Conservation (phyloP, 176 grass and related monocot genomes). For the Cenchrus fungigraminus region DNA sequence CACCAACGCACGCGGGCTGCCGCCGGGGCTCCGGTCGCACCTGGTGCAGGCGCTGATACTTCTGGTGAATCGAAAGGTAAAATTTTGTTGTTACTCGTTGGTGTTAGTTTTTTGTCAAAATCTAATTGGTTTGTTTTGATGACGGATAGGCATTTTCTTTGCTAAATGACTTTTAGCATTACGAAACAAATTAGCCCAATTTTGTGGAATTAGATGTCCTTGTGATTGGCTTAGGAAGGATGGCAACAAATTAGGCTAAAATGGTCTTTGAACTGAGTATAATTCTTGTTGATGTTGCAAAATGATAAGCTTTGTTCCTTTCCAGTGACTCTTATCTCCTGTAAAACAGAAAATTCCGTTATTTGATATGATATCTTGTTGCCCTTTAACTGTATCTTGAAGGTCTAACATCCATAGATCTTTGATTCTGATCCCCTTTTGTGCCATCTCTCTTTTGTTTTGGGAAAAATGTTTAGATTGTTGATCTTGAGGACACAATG, state of each 20-base stretch:
- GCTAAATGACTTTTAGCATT: too few species aligned
- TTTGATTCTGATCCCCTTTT: not conserved
- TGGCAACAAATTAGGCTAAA: not conserved
- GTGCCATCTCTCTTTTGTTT: not conserved
- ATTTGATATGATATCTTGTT: not conserved
- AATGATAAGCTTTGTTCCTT: not conserved
- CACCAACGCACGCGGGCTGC: slow-evolving; percentile 63
- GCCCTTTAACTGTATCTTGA: not conserved
- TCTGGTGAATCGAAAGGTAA: slow-evolving; percentile 83
- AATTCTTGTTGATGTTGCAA: not conserved
- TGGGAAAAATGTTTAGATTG: slow-evolving; percentile 53
- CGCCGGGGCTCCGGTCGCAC: slow-evolving; percentile 66
- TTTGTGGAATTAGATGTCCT: not conserved
- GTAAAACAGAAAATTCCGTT: not conserved
- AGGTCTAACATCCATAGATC: not conserved
- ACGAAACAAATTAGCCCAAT: too few species aligned
- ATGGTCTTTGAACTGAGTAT: not conserved
- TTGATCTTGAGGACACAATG: slow-evolving; percentile 79
- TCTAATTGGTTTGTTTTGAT: not conserved
- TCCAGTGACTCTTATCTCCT: not conserved
- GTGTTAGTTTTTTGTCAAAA: not conserved
- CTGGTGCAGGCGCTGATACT: slow-evolving; percentile 82
- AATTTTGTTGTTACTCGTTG: not conserved
- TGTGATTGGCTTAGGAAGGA: not conserved
- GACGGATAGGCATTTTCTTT: too few species aligned